Base-by-base conservation (phyloP, 1,284 basidiomycete genomes). In the Pascua guehoae region DNA sequence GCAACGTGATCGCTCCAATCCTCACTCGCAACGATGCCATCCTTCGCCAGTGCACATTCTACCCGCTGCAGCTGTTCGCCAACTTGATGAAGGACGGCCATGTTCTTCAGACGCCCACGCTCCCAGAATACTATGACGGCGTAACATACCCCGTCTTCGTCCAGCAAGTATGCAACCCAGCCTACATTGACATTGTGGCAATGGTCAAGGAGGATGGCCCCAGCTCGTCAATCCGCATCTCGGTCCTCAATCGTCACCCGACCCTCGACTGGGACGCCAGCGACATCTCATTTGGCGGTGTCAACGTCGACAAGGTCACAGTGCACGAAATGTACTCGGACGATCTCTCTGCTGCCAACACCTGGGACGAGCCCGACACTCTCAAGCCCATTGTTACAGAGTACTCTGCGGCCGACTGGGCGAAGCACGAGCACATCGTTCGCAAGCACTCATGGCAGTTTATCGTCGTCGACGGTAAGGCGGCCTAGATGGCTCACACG, bases 401-500 rank as follows among this genome's bases (percentile, higher is more conserved):
- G 44, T 47, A 38, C 49, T 47, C 36, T 12, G 64, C 49, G 7
- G 48, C 54, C 32, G 68, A 68, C 17, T 70, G 68, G 70, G 36
- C 41, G 10, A 44, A 51, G 40, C 57, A 60, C n/a, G 57, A 58
- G 49, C 57, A 56, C 38, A 58, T 54, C 11, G 65, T 73, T 9
- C 51, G 57, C 55, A 69, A 71, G 59, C 71, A 75, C 55, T 75
- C 73, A 36, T 75, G 73, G 73, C 43, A 58, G 41, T 54, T 54
- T 39, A 49, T 55, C 37, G 39, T 55, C 5, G 53, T 46, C 37
- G 51, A 52, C 12, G 51, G 51, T 12, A 52, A 50, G 49, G n/a
- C 41, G n/a, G 41, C n/a, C 8, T 41, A n/a, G n/a, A n/a, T n/a
- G 12, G 12, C 8, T 12, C 12, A 12, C 4, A 4, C 12, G 41